Percentiles rank a stretch among this genome's conserved stretches.
These are phyloP conservation scores for Allium cepa DNA, from an alignment of 106 monocot species.

Conservation along the genomic window DNA sequence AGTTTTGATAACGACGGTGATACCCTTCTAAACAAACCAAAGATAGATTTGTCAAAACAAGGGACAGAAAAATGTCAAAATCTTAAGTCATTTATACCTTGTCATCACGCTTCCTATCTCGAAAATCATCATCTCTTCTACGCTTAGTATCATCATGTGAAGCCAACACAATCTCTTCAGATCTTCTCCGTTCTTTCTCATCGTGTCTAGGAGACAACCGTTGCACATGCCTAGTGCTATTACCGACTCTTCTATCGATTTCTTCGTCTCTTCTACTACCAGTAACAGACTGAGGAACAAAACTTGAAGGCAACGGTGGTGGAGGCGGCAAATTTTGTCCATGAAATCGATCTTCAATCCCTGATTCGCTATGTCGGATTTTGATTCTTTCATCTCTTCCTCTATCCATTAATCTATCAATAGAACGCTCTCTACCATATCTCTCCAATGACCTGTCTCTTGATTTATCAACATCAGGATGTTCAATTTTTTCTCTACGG, in stretches of 20 bases:
- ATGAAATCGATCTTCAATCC: constrained; percentile 60
- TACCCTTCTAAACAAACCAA: too few species aligned
- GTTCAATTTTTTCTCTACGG: constrained; percentile 54
- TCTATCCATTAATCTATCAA: constrained; percentile 57
- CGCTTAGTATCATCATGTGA: constrained; percentile 80
- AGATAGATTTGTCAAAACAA: too few species aligned
- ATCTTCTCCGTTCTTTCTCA: constrained; percentile 72
- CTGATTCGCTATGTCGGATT: constrained; percentile 38
- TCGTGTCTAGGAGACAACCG: constrained; percentile 80
- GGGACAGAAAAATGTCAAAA: too few species aligned
- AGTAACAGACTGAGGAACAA: constrained; percentile 82
- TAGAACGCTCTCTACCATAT: constrained; percentile 58
- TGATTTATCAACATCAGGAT: constrained; percentile 53
- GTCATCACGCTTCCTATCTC: constrained; percentile 87
- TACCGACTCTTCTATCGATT: constrained; percentile 46
- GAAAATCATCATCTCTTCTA: constrained; percentile 80
- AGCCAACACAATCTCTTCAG: constrained; percentile 52
- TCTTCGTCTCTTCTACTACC: constrained; percentile 78
- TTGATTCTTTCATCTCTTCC: constrained; percentile 42
- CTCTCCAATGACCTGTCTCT: constrained; percentile 77
- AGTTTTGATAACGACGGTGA: too few species aligned
- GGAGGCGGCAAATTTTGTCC: constrained; percentile 87
- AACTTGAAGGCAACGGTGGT: constrained; percentile 78
- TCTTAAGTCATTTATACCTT: too few species aligned
- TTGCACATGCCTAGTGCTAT: constrained; percentile 44